phyloP scores from a whole-genome alignment of 208 protist species.

The Crithidia brevicula region DNA sequence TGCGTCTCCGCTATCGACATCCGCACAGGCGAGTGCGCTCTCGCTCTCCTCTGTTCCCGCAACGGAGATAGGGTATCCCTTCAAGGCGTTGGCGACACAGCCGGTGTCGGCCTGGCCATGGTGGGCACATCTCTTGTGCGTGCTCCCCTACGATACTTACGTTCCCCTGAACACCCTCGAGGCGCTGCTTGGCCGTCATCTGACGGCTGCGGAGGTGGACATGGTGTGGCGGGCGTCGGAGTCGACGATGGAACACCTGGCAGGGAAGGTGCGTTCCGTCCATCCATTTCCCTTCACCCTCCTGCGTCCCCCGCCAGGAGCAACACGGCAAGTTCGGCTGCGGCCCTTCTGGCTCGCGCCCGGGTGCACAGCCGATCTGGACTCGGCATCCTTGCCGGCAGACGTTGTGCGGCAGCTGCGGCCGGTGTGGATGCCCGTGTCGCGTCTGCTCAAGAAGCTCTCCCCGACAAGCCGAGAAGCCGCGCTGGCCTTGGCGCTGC shows the following conservation, averaged over 20 bases:
- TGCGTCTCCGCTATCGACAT: not conserved
- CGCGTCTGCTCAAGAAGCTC: slow-evolving; percentile 43
- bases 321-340: slow-evolving; percentile 40
- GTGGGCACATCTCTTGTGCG: slow-evolving; percentile 30
- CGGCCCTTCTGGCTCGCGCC: slow-evolving; percentile 80
- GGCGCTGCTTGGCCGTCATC: not conserved
- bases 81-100: slow-evolving; percentile 20
- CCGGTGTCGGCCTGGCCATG: slow-evolving; percentile 28
- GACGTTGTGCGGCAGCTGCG: slow-evolving; percentile 43
- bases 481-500: slow-evolving; percentile 24
- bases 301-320: slow-evolving; percentile 19
- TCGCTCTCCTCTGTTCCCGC: slow-evolving; percentile 8
- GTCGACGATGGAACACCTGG: not conserved
- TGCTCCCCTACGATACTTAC: slow-evolving; percentile 28
- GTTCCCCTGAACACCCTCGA: slow-evolving; percentile 8
- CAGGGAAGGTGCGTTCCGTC: not conserved
- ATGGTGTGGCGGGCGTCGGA: slow-evolving; percentile 13
- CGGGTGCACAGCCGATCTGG: slow-evolving; percentile 48
- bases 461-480: slow-evolving; percentile 11
- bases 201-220: not conserved
- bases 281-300: slow-evolving; percentile 25
- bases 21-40: not conserved
- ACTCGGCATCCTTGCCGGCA: slow-evolving; percentile 22
- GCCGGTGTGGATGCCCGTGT: slow-evolving; percentile 63
- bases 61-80: slow-evolving; percentile 31